Percentiles rank a stretch among this genome's conserved stretches.
Evolutionary conservation across 768 basidiomycete species (phyloP).

Genomic region (Heimioporus sp.): DNA sequence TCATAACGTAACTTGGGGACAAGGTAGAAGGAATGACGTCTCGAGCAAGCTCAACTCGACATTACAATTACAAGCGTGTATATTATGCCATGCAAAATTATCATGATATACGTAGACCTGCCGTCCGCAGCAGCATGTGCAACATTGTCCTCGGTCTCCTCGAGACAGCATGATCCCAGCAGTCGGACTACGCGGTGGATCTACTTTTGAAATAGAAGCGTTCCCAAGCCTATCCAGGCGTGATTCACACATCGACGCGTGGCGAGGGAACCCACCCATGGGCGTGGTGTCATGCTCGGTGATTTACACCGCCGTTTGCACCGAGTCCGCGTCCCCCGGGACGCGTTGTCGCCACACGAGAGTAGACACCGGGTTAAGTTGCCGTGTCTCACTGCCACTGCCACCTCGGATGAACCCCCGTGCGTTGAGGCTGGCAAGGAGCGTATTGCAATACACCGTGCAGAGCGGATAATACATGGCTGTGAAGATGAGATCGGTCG

Average conservation of each 20-base stretch:
- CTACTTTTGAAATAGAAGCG: neutral
- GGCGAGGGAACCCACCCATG: too few species aligned
- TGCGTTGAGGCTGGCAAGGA: slow-evolving; percentile 33
- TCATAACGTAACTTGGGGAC: too few species aligned
- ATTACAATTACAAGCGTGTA: too few species aligned
- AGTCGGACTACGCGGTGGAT: neutral
- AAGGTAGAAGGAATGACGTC: too few species aligned
- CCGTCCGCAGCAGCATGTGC: too few species aligned
- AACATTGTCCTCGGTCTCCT: too few species aligned
- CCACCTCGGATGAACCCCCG: slow-evolving; percentile 16
- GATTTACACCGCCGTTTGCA: neutral
- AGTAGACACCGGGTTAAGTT: neutral
- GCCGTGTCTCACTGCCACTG: neutral
- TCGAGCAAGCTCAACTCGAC: too few species aligned
- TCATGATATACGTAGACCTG: too few species aligned
- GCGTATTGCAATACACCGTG: slow-evolving; percentile 33
- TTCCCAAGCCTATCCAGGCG: neutral
- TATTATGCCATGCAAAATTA: too few species aligned
- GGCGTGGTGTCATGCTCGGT: too few species aligned
- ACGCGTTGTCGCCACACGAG: slow-evolving; percentile 8
- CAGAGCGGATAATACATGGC: slow-evolving; percentile 31
- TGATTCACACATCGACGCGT: neutral
- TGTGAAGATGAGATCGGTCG: slow-evolving; percentile 19
- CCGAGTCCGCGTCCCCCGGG: neutral
- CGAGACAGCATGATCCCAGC: too few species aligned